phyloP scores from a whole-genome alignment of 1,139 yeast genomes.

The Geotrichum histeridarum region DNA sequence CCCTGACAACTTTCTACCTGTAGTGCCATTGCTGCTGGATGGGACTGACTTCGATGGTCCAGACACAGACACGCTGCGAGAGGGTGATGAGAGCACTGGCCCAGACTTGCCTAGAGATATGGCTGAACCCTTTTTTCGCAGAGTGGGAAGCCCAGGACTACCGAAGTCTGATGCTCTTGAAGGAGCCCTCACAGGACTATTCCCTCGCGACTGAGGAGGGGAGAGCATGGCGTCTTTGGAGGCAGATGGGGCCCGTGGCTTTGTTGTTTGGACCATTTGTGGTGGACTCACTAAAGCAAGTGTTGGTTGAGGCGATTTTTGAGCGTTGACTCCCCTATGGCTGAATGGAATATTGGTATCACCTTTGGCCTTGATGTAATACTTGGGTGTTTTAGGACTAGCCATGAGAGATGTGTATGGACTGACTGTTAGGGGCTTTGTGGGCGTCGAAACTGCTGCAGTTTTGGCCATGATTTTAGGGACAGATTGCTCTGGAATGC shows the following conservation, averaged over 20 bases:
- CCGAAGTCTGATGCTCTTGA: conserved; percentile 6
- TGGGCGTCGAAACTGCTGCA: background rate
- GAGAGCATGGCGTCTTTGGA: conserved; percentile 2
- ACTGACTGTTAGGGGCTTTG: conserved; percentile 9
- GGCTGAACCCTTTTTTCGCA: conserved; percentile 11
- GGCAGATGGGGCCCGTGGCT: conserved; percentile 12
- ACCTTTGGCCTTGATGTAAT: conserved; percentile 18
- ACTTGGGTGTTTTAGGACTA: conserved; percentile 12
- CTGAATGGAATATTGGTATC: conserved; percentile 16
- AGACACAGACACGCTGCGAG: conserved; percentile 8
- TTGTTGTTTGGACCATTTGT: conserved; percentile 16
- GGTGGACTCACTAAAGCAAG: conserved; percentile 17
- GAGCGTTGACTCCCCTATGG: conserved; percentile 9
- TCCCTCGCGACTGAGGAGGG: conserved; percentile 9
- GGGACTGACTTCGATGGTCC: conserved; percentile 5
- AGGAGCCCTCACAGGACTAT: conserved; percentile 9
- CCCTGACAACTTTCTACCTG: background rate
- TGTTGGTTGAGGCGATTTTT: conserved; percentile 8
- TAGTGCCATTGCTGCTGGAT: background rate
- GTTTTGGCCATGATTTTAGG: background rate
- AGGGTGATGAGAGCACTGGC: conserved; percentile 1
- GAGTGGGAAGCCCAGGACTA: background rate
- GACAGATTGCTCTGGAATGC: conserved; percentile 10
- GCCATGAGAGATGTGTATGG: background rate
- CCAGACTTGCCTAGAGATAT: conserved; percentile 4